phyloP scores from a whole-genome alignment of 768 basidiomycete genomes.

The Lentinula edodes region DNA sequence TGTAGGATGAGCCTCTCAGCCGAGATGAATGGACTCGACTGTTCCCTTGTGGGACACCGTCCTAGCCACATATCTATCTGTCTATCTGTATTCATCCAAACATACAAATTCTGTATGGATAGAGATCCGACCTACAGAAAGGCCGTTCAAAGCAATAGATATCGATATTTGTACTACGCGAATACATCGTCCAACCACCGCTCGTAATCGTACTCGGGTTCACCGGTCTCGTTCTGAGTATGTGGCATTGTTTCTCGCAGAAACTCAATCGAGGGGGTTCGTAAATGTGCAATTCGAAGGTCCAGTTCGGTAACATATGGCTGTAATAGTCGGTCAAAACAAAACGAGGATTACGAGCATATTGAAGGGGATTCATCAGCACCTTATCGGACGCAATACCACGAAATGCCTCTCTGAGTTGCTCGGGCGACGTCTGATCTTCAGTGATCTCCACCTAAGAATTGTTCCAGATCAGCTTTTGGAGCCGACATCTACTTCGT shows the following conservation, averaged over 20 bases:
- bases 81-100: no score
- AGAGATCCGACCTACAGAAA: no score
- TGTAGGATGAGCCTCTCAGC: no score
- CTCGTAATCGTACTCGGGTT: constrained; percentile 77
- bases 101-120: no score
- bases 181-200: constrained; percentile 79
- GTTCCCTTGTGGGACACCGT: no score
- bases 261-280: constrained; percentile 71
- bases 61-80: no score
- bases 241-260: constrained; percentile 78
- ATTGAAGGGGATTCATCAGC: constrained; percentile 8
- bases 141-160: background rate
- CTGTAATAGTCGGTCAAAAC: constrained; percentile 31
- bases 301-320: constrained; percentile 93
- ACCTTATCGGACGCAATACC: constrained; percentile 90
- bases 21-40: no score
- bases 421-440: constrained; percentile 90
- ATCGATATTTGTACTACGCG: constrained; percentile 27
- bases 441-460: constrained; percentile 91
- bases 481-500: background rate
- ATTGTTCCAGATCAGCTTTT: background rate
- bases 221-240: constrained; percentile 44
- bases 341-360: constrained; percentile 7
- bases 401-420: constrained; percentile 89
- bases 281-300: constrained; percentile 77